A percentile compares a stretch with the other conserved stretches of the same genome.
Evolutionary conservation across 768 basidiomycete genomes (phyloP).

Genomic region (Tylopilus balloui): DNA sequence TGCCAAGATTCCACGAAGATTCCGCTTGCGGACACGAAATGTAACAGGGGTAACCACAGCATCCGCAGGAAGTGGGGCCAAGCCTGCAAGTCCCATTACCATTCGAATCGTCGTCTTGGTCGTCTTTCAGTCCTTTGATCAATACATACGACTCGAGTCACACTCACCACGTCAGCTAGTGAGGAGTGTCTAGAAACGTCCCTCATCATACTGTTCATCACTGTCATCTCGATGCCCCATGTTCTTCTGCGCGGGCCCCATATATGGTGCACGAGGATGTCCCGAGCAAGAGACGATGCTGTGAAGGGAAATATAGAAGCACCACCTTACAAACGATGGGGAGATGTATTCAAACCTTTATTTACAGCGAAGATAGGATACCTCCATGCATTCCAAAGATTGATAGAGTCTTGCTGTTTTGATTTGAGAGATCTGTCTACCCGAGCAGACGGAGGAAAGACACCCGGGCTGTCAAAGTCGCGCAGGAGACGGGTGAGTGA

Average conservation of each 20-base stretch:
- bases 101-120: conserved; percentile 46
- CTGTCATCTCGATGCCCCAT: conserved; percentile 95
- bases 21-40: conserved; percentile 70
- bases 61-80: conserved; percentile 85
- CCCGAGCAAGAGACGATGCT: conserved; percentile 46
- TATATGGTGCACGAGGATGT: conserved; percentile 73
- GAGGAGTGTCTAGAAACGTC: conserved; percentile 77
- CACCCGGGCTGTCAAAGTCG: conserved; percentile 65
- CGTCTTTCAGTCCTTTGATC: conserved; percentile 1
- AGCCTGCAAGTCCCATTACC: conserved; percentile 73
- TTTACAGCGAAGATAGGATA: conserved; percentile 59
- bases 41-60: conserved; percentile 94
- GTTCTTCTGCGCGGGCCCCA: conserved; percentile 85
- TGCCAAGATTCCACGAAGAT: conserved; percentile 75
- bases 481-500: conserved; percentile 29
- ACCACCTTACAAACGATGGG: not conserved
- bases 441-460: conserved; percentile 69
- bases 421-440: conserved; percentile 65
- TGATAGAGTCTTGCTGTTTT: conserved; percentile 49
- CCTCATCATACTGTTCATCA: conserved; percentile 80
- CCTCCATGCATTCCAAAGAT: conserved; percentile 69
- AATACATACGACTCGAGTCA: not conserved
- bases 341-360: conserved; percentile 48
- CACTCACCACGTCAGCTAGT: conserved; percentile 76
- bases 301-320: not conserved